Evolutionary conservation across 2,329 filamentous ascomycete species (phyloP), one percentile per base, ranked within the genome.

Genomic region (Truncatella angustata): DNA sequence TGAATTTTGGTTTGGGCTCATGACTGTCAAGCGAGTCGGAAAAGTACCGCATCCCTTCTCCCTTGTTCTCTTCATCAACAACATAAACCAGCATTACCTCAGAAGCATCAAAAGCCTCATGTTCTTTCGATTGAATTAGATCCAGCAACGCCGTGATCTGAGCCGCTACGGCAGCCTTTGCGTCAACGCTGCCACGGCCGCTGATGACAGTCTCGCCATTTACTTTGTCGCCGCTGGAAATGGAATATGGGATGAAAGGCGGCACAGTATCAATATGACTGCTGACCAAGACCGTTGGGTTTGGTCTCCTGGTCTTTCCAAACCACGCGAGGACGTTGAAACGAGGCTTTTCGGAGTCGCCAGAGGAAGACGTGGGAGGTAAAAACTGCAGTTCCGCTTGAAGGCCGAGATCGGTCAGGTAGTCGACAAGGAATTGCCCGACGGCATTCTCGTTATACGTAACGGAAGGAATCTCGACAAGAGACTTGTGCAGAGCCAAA

Each of bases 181-280:
- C 85, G 64, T 86, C 90, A 18, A 91, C 88, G 49, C 79, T 85
- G 46, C 90, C 90, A 28, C 90, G 84, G 2, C 90, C 90, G 48
- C 77, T 80, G 54, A 93, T 88, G 53, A 78, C 55, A 47, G 80
- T 75, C 54, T 80, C 64, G 12, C 69, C 74, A 32, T 74, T 63
- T 14, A 65, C 63, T 46, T 60, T 60, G 56, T 63, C 6, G 77
- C 75, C 35, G 35, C 77, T 70, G 28, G 78, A 74, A 9, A 84
- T 78, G 37, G 75, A 74, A 67, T 91, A 91, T 0, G 85, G 85
- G 54, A 90, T 87, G 66, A 82, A 84, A 0, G 88, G 88, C 1
- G 88, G 87, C 0, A 90, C 86, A 2, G 81, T 81, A 62, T 97
- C 92, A 61, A 96, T 93, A 67, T 96, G 91, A 52, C 87, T 91